Base-by-base conservation (phyloP, 1,284 basidiomycete genomes). In the Gymnopus androsaceus region DNA sequence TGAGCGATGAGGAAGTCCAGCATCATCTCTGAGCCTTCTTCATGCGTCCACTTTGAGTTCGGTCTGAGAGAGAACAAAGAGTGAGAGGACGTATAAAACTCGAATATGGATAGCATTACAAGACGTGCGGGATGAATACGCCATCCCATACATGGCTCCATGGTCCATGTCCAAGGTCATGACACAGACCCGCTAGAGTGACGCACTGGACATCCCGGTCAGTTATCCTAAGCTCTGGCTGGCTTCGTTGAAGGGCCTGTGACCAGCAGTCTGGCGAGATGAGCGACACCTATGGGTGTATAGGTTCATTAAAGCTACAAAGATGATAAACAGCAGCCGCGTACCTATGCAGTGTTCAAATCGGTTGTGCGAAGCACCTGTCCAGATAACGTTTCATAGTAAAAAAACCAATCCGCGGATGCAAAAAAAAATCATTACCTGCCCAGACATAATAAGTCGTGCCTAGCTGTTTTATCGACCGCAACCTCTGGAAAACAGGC, bases 301-400 rank as follows among this genome's bases (percentile, higher is more conserved):
- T 17, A 15, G 9, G 14, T 42, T 15, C 4, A 37, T 46, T 36
- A 30, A 15, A 25, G 14, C 36, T 14, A 21, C 8, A 31, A 19
- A 6, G 27, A 23, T 17, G 12, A 11, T 6, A 15, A 27, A 11
- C 19, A 2, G 4, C n/a, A 21, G 21, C 33, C 4, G 40, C 52
- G 12, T 56, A 88, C 89, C 90, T 19, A 92, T 73, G 58, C 81
- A 86, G 64, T 92, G 90, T 64, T 92, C 90, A 59, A 92, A 92
- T 0, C 90, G 79, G 60, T 85, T 91, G 65, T 92, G 90, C 0
- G 85, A 80, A 0, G 87, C 90, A 3, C 86, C 80, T 0, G 85
- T 83, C 81, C 88, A 92, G 21, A 92, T 87, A 60, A n/a, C n/a
- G n/a, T n/a, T n/a, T n/a, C n/a, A n/a, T n/a, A n/a, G n/a, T n/a